Evolutionary conservation across 1,284 basidiomycete species (phyloP), one percentile per base, ranked within the genome.

Genomic region (Pholiota adiposa): DNA sequence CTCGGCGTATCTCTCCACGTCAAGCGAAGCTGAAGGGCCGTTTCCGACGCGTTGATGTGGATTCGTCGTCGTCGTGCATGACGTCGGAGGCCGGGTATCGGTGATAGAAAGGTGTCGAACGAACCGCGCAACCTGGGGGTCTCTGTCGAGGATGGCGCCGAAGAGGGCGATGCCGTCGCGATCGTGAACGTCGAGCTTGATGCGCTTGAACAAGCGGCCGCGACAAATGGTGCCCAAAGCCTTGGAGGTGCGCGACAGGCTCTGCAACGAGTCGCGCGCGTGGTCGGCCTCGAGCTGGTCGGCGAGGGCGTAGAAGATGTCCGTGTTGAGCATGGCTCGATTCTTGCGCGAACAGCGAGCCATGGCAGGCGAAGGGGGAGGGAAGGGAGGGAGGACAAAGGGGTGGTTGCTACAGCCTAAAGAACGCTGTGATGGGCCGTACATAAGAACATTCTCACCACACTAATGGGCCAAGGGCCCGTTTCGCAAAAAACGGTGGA

Each of bases 181-280:
- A 18, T 41, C 18, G 54, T 55, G 54, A 14, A 55, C 19, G 14
- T 55, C 54, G 14, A 55, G 12, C 33, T 25, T 46, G 1, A 55
- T 14, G 31, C 43, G 43, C 23, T 33, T 46, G 29, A 55, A 55
- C 9, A 55, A 14, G 19, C 43, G 41, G 7, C 31, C 31, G 14
- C 54, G 54, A 34, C 43, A 46, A 33, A 55, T 55, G 31, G 14
- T 18, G 19, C 19, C 31, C 12, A 55, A n/a, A 0, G 38, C 21
- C 34, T 38, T 51, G 9, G 19, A 51, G 50, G 18, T 21, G 5
- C 19, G 21, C 36, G 50, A 34, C 50, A 51, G 19, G 31, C 21
- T 38, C 31, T 51, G 33, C 18, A 51, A n/a, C 8, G 50, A 4
- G 21, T 36, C 33, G 33, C 33, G 33, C 5, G 19, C 50, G 36